These are phyloP conservation scores for Vicia villosa DNA, from an alignment of 306 rosid species.

Conservation along the genomic window DNA sequence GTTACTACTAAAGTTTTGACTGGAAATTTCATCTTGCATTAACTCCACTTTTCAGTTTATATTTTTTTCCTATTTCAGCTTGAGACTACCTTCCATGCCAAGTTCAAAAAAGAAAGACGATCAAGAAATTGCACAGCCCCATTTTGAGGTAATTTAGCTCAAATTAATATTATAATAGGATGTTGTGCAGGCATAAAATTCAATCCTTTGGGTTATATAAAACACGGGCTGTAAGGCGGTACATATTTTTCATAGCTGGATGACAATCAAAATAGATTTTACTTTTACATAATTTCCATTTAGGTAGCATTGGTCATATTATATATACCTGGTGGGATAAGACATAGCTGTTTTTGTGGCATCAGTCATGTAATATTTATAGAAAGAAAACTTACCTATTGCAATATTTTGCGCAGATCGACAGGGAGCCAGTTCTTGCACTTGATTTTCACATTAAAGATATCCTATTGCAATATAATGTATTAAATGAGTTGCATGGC, in stretches of 20 bases:
- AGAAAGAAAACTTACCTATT: constrained; percentile 25
- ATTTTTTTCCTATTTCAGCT: constrained; percentile 50
- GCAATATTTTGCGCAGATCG: constrained; percentile 62
- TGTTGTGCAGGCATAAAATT: constrained; percentile 18
- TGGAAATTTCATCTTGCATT: constrained; percentile 22
- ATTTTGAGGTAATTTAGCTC: constrained; percentile 54
- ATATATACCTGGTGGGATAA: neutral
- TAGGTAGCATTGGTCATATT: constrained; percentile 22
- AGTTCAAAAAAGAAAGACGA: constrained; percentile 61
- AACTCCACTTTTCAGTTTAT: constrained; percentile 19
- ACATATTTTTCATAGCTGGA: neutral
- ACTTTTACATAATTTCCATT: neutral
- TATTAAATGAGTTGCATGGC: neutral
- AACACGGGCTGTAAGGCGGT: neutral
- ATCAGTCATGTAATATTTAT: constrained; percentile 26
- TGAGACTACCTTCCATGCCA: constrained; percentile 50
- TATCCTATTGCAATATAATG: constrained; percentile 65
- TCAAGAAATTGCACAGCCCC: constrained; percentile 54
- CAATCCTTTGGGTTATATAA: constrained; percentile 10
- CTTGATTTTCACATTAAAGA: constrained; percentile 86
- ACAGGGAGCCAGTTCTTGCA: constrained; percentile 79
- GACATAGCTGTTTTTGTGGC: neutral
- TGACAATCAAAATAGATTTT: constrained; percentile 3
- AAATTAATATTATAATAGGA: constrained; percentile 19
- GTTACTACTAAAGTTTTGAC: constrained; percentile 17